Percentiles rank a stretch among this genome's conserved stretches.
These are phyloP conservation scores for Sicyos edulis DNA, from an alignment of 306 rosid species.

Conservation along the genomic window DNA sequence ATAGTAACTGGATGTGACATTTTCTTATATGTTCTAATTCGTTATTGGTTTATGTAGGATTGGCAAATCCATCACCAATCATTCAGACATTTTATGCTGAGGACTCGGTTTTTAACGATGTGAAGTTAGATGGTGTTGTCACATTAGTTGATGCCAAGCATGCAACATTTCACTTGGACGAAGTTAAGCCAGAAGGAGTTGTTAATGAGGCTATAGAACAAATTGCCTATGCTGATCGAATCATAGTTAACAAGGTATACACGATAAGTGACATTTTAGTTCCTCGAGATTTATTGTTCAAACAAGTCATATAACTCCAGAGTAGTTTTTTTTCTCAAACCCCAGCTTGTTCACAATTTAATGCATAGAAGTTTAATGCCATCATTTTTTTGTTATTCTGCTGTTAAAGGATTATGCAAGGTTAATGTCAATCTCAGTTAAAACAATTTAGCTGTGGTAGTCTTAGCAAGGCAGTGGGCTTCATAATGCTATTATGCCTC, in stretches of 20 bases:
- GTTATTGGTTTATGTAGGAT: constrained; percentile 39
- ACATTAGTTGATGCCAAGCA: constrained; percentile 94
- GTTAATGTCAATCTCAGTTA: neutral
- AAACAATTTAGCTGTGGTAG: neutral
- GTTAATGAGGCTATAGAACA: constrained; percentile 90
- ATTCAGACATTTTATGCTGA: constrained; percentile 96
- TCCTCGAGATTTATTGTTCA: neutral
- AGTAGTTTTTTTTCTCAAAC: neutral
- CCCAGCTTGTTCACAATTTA: neutral
- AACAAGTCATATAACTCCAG: neutral
- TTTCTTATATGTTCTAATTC: neutral
- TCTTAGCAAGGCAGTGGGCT: neutral
- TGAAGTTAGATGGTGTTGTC: constrained; percentile 95
- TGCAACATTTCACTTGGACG: constrained; percentile 70
- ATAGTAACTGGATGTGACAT: neutral
- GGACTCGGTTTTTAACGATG: constrained; percentile 65
- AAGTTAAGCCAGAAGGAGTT: constrained; percentile 78
- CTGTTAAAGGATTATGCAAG: neutral
- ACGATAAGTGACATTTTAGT: neutral
- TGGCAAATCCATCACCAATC: constrained; percentile 96
- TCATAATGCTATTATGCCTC: neutral
- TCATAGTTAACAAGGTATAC: constrained; percentile 83
- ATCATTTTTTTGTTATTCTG: neutral
- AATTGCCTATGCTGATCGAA: constrained; percentile 93
- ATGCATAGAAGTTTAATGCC: neutral